These are phyloP conservation scores for Cornus controversa DNA, from an alignment of 148 eudicot genomes.

Conservation along the genomic window DNA sequence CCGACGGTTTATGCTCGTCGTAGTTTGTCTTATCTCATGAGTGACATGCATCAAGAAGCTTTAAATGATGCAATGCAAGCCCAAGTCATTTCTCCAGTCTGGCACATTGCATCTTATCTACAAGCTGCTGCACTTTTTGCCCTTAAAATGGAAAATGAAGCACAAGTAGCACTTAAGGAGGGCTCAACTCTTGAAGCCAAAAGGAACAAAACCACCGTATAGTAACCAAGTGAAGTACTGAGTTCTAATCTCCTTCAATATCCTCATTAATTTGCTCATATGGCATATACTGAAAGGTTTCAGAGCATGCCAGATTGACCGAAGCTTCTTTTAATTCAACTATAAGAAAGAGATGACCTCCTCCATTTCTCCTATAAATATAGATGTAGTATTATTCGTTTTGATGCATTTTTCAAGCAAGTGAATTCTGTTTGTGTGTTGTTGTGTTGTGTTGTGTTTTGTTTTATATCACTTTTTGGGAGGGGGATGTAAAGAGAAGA, in stretches of 20 bases:
- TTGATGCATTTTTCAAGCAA: not conserved
- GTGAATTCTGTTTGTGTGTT: not conserved
- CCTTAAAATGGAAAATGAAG: constrained; percentile 59
- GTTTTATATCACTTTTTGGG: no score
- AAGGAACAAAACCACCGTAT: constrained; percentile 27
- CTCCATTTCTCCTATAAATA: not conserved
- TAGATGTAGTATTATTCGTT: not conserved
- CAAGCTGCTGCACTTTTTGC: constrained; percentile 62
- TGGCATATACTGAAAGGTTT: not conserved
- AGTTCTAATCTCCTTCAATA: not conserved
- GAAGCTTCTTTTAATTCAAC: not conserved
- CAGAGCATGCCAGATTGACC: not conserved
- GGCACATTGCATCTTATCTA: constrained; percentile 62
- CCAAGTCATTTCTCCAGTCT: constrained; percentile 58
- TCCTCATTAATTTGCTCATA: not conserved
- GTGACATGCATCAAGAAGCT: constrained; percentile 63
- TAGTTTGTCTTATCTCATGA: constrained; percentile 60
- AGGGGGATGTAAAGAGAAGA: no score
- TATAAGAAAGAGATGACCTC: not conserved
- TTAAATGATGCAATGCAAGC: constrained; percentile 75
- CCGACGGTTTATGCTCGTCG: constrained; percentile 68
- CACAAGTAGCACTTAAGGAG: constrained; percentile 56
- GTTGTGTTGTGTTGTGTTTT: no score
- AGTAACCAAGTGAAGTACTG: constrained; percentile 15
- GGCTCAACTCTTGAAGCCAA: constrained; percentile 56